Evolutionary conservation across 495 filamentous ascomycete species (phyloP), one percentile per base, ranked within the genome.

Genomic region (Aspergillus panamensis): DNA sequence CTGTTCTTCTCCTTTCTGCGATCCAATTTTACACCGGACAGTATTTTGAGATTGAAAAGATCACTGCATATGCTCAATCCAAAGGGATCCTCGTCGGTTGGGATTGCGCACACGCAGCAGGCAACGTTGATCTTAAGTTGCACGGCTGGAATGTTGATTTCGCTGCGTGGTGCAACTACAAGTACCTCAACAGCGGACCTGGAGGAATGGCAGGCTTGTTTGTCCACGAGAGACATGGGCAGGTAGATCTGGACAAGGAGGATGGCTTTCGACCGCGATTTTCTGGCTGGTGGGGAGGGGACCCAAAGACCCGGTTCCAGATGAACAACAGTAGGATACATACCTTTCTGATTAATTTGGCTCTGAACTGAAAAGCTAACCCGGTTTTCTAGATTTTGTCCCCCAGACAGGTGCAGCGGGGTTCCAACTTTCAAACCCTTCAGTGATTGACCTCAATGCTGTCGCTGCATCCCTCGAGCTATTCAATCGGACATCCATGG

Each of bases 11-110:
- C 37, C 83, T 98, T 16, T 90, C 93, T 0, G 95, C 90, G 3
- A 85, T 98, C 57, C 94, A 98, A 67, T 98, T 89, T 77, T 97
- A 96, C 70, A 95, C 90, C 0, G 94, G 94, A 56, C 92, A 97
- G 66, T 84, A 88, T 60, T 84, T 98, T 45, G 90, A 97, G 67
- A 91, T 98, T 48, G 78, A 82, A 47, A 80, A 78, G 50, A 97
- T 98, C 71, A 97, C 94, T 8, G 77, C 80, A 4, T 80, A 89
- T 66, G 92, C 92, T 0, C 90, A 89, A 57, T 75, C 78, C 13
- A 83, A 86, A 59, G 86, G 83, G 35, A 89, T 98, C 54, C 75
- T 88, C 33, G 83, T 96, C 37, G 89, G 92, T 53, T 98, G 92
- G 91, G 94, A 98, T 69, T 87, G 97, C 56, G 94, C 94, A 4